Evolutionary conservation across 2,329 filamentous ascomycete species (phyloP).

Genomic region (Stachybotrys elegans): DNA sequence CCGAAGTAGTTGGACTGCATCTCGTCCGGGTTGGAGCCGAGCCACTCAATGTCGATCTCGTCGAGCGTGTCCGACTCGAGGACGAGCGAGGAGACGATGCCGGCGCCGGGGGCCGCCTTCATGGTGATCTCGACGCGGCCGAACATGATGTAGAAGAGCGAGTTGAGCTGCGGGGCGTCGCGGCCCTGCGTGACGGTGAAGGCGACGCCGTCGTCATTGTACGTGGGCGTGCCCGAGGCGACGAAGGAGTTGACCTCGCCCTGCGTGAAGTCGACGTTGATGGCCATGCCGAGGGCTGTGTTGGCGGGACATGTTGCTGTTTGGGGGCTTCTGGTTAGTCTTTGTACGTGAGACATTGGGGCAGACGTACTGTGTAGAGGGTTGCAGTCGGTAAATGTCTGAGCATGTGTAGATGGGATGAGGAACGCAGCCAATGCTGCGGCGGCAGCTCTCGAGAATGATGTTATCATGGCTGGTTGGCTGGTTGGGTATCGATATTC

Average conservation of each 20-base stretch:
- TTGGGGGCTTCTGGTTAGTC: background rate
- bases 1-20: conserved; percentile 98
- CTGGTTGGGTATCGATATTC: too few species aligned
- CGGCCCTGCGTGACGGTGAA: conserved; percentile 77
- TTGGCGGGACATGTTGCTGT: conserved; percentile 64
- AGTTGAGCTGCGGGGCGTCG: conserved; percentile 80
- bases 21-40: conserved; percentile 69
- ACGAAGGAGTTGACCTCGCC: conserved; percentile 76
- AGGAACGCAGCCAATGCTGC: conserved; percentile 17
- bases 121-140: conserved; percentile 81
- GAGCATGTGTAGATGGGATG: conserved; percentile 23
- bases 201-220: conserved; percentile 68
- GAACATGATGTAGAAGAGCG: conserved; percentile 99
- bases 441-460: conserved; percentile 12
- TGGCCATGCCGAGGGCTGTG: conserved; percentile 76
- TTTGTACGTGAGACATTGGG: background rate
- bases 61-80: conserved; percentile 88
- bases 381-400: conserved; percentile 37
- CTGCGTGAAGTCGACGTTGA: conserved; percentile 76
- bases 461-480: too few species aligned
- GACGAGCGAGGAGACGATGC: conserved; percentile 90
- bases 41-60: conserved; percentile 97
- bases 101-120: conserved; percentile 80
- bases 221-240: conserved; percentile 63
- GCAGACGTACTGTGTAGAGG: conserved; percentile 28